A percentile compares a stretch with the other conserved stretches of the same genome.
These are phyloP conservation scores for Xylaria curta DNA, from an alignment of 495 filamentous ascomycete species.

Conservation along the genomic window DNA sequence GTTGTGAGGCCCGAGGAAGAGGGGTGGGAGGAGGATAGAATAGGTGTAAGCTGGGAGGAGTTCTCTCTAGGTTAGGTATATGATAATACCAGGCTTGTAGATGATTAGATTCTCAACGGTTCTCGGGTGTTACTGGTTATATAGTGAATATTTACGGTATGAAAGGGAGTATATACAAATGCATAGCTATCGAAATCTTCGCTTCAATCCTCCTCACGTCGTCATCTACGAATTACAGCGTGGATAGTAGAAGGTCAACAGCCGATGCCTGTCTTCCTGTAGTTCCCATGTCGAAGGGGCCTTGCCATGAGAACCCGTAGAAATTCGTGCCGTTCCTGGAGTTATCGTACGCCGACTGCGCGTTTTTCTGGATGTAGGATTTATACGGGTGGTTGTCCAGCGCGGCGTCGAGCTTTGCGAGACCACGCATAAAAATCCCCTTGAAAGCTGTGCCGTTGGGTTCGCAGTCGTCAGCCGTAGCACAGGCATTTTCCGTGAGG, in stretches of 20 bases:
- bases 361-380: constrained; percentile 61
- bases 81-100: background rate
- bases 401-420: constrained; percentile 58
- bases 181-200: background rate
- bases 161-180: background rate
- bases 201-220: background rate
- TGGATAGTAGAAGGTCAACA: constrained; percentile 64
- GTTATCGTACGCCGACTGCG: constrained; percentile 61
- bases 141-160: background rate
- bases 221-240: constrained; percentile 24
- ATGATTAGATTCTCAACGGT: background rate
- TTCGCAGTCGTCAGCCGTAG: constrained; percentile 56
- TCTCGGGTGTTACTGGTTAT: background rate
- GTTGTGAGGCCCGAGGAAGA: constrained; percentile 23
- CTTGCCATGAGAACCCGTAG: constrained; percentile 63
- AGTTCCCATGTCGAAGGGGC: constrained; percentile 52
- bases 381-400: constrained; percentile 53
- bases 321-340: constrained; percentile 54
- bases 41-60: constrained; percentile 42
- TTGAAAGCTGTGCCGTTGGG: constrained; percentile 72
- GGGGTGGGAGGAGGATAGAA: constrained; percentile 36
- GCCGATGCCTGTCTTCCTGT: constrained; percentile 67
- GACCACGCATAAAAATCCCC: constrained; percentile 71
- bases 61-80: constrained; percentile 31
- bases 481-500: constrained; percentile 63